Base-by-base conservation (phyloP, 2,329 filamentous ascomycete genomes). In the Septoria petroselini region DNA sequence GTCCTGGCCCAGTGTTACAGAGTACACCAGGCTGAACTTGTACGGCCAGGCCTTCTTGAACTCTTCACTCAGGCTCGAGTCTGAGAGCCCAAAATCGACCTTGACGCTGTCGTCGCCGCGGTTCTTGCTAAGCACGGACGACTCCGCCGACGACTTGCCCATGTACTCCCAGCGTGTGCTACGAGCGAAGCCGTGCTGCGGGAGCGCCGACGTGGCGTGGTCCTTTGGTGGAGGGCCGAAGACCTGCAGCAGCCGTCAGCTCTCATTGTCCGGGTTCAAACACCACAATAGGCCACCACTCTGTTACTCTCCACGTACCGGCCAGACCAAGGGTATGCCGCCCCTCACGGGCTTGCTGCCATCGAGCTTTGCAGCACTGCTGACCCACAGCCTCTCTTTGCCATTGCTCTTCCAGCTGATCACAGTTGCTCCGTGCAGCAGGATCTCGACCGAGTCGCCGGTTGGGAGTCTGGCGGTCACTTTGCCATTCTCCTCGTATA, bases 111-210 rank as follows among this genome's bases (percentile, higher is more conserved):
- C 76, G 65, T 87, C 79, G 55, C 73, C 74, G 23, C 43, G 43
- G 38, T 63, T 65, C 30, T 63, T 65, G 70, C 70, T 52, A 54
- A 68, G 50, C 59, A 72, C 65, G 50, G 65, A 65, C 7, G 70
- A 71, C 68, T 90, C 85, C 4, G 80, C 81, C n/a, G 80, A 84
- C 5, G 85, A 88, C 73, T 91, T 94, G 65, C 91, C 91, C 43
- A 98, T 78, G 68, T 93, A 95, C 70, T 97, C 91, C 93, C 93
- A 98, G 55, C 81, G 81, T 38, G 85, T 87, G 65, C 81, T 91
- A 62, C 93, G 88, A 31, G 91, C 93, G 71, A 98, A 95, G 60
- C 93, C 93, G 74, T 97, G 93, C 73, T 96, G 91, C 3, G 91
- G 85, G 19, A 98, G 85, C 58, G 81, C 75, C 43, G 82, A 81